phyloP scores from a whole-genome alignment of 805 yeast species.

The Danielia reshetovae region DNA sequence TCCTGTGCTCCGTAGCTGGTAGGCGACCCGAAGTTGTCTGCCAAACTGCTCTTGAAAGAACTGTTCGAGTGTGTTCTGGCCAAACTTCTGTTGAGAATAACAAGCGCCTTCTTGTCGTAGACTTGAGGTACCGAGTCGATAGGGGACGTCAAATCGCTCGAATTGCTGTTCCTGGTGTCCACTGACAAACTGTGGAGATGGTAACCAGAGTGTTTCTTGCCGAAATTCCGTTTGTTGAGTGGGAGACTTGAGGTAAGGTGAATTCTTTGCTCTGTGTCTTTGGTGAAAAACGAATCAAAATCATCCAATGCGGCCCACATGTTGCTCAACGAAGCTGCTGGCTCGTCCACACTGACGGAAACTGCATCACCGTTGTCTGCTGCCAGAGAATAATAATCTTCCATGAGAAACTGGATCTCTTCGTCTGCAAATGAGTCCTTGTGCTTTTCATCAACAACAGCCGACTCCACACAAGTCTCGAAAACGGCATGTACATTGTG shows the following conservation, averaged over 20 bases:
- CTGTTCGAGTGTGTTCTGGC: slow-evolving; percentile 72
- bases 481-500: slow-evolving; percentile 95
- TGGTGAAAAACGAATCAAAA: slow-evolving; percentile 82
- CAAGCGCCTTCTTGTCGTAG: slow-evolving; percentile 74
- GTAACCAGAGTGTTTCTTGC: slow-evolving; percentile 12
- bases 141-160: slow-evolving; percentile 43
- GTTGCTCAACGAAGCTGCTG: slow-evolving; percentile 74
- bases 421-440: slow-evolving; percentile 23
- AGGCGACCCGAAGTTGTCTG: slow-evolving; percentile 50
- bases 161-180: slow-evolving; percentile 54
- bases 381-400: slow-evolving; percentile 46
- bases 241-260: slow-evolving; percentile 7
- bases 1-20: slow-evolving; percentile 14
- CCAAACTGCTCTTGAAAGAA: slow-evolving; percentile 72
- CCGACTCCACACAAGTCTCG: slow-evolving; percentile 63
- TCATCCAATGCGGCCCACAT: slow-evolving; percentile 93
- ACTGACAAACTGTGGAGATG: slow-evolving; percentile 51
- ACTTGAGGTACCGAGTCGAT: slow-evolving; percentile 72
- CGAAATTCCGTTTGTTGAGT: slow-evolving; percentile 1
- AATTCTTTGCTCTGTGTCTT: slow-evolving; percentile 21
- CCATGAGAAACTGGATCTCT: slow-evolving; percentile 54
- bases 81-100: slow-evolving; percentile 67
- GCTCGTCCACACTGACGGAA: slow-evolving; percentile 52
- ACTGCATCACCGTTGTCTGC: slow-evolving; percentile 41
- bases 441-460: slow-evolving; percentile 23